Conservation (phyloP, 23 red algal genomes). For the Pyropia yezoensis region DNA sequence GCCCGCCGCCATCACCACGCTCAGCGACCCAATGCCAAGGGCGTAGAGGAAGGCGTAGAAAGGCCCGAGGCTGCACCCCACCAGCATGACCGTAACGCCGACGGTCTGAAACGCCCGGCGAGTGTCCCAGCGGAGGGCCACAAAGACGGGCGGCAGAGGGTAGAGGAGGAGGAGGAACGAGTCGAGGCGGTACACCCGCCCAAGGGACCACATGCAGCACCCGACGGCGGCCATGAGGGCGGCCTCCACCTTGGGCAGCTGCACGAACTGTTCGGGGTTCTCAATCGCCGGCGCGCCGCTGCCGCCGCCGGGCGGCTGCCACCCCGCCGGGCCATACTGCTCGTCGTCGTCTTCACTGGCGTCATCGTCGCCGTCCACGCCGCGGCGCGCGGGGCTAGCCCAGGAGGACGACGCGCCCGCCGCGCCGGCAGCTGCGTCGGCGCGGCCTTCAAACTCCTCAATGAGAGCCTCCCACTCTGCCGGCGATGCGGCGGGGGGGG, state of each 20-base stretch:
- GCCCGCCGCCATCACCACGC: too few species aligned
- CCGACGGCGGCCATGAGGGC: slow-evolving; percentile 47
- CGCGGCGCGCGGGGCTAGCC: too few species aligned
- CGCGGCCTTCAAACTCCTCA: slow-evolving; percentile 47
- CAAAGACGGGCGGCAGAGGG: slow-evolving; percentile 38
- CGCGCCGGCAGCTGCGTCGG: neutral
- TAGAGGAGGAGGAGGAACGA: slow-evolving; percentile 61
- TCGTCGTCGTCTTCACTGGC: too few species aligned
- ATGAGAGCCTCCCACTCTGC: slow-evolving; percentile 48
- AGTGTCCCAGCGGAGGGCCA: slow-evolving; percentile 28
- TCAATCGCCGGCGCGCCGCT: neutral
- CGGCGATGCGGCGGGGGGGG: slow-evolving; percentile 3
- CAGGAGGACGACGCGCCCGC: too few species aligned
- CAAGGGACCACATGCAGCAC: slow-evolving; percentile 38
- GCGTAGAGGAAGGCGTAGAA: slow-evolving; percentile 25
- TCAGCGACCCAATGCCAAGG: neutral
- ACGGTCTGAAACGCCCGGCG: slow-evolving; percentile 20
- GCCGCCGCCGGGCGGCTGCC: too few species aligned
- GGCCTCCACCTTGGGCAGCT: slow-evolving; percentile 22
- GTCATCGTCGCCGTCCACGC: too few species aligned
- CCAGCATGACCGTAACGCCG: slow-evolving; percentile 16
- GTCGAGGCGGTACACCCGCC: slow-evolving; percentile 46
- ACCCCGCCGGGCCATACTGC: too few species aligned
- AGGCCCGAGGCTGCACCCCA: slow-evolving; percentile 36
- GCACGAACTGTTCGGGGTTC: slow-evolving; percentile 31